Percentiles rank a stretch among this genome's conserved stretches.
Evolutionary conservation across 2,329 filamentous ascomycete genomes (phyloP).

Genomic region (Endoconidiophora laricicola): DNA sequence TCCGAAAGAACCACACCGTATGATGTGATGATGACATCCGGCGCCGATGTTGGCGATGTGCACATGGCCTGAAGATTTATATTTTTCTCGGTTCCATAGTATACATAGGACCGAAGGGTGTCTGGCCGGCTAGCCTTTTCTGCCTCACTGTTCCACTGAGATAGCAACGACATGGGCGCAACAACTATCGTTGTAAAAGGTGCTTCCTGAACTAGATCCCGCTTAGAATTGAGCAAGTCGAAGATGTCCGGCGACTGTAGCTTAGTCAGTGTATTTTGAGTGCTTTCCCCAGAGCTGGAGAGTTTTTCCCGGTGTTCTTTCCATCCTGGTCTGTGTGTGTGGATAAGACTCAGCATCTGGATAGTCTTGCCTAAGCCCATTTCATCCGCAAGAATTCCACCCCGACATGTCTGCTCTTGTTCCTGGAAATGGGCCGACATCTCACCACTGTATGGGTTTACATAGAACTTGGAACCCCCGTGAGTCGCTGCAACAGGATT

Average conservation of each 20-base stretch:
- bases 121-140: constrained; percentile 76
- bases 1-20: constrained; percentile 88
- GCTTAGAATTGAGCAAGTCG: neutral
- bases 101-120: constrained; percentile 69
- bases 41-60: constrained; percentile 59
- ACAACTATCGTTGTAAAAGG: constrained; percentile 86
- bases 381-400: constrained; percentile 85
- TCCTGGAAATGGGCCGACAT: constrained; percentile 79
- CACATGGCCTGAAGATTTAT: constrained; percentile 67
- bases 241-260: neutral
- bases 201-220: constrained; percentile 39
- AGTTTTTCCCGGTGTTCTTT: neutral
- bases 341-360: constrained; percentile 89
- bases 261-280: neutral
- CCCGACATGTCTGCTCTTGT: constrained; percentile 87
- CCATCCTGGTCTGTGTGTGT: constrained; percentile 45
- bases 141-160: constrained; percentile 93
- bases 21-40: constrained; percentile 85
- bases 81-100: constrained; percentile 79
- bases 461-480: constrained; percentile 57
- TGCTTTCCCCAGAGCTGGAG: no score
- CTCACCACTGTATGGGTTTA: constrained; percentile 94
- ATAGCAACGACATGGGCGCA: constrained; percentile 91
- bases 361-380: constrained; percentile 99
- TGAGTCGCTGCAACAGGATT: constrained; percentile 50